A percentile compares a stretch with the other conserved stretches of the same genome.
These are phyloP conservation scores for Hibiscus tridactylites DNA, from an alignment of 345 rosid genomes.

Conservation along the genomic window DNA sequence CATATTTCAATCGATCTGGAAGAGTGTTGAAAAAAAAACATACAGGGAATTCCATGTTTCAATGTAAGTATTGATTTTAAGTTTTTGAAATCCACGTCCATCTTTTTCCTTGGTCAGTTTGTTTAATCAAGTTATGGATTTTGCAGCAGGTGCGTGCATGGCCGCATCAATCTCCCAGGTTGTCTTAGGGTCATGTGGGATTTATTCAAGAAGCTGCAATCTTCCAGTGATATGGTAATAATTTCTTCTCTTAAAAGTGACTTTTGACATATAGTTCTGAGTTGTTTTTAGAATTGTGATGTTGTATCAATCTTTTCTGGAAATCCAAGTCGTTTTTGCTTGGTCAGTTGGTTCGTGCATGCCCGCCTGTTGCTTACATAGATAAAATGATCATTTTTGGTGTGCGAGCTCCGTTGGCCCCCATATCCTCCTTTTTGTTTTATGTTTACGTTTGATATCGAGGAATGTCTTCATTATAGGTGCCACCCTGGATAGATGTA, in stretches of 20 bases:
- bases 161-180: neutral
- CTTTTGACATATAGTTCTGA: neutral
- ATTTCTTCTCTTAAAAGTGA: neutral
- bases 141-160: neutral
- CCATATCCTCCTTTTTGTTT: neutral
- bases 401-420: neutral
- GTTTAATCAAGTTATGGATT: too few species aligned
- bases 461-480: neutral
- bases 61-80: too few species aligned
- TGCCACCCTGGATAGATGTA: neutral
- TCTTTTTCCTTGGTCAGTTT: too few species aligned
- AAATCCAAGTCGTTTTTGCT: neutral
- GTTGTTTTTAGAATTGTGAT: neutral
- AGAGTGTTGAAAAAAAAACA: neutral
- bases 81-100: too few species aligned
- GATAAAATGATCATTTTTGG: neutral
- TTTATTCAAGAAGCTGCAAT: neutral
- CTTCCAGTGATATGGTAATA: neutral
- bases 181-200: neutral
- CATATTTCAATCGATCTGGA: neutral
- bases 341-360: neutral
- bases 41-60: neutral
- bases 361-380: neutral
- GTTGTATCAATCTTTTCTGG: neutral
- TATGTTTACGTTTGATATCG: neutral